These are phyloP conservation scores for Aspergillus alliaceus DNA, from an alignment of 2,329 filamentous ascomycete species.

Conservation along the genomic window DNA sequence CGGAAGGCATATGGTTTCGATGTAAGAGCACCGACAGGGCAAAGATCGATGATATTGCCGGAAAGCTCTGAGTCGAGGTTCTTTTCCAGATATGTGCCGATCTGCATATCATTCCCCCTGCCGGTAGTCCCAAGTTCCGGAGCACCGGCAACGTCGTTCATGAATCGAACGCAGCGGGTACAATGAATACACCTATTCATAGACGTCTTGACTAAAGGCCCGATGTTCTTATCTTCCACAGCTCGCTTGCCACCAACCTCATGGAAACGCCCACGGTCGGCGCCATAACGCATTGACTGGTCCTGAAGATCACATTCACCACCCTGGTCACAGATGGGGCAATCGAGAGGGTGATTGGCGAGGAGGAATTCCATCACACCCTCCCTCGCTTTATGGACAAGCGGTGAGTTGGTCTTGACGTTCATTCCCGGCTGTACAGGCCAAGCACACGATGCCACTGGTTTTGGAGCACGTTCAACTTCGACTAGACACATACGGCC, in stretches of 20 bases:
- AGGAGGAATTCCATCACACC: constrained; percentile 99
- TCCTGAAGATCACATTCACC: constrained; percentile 99
- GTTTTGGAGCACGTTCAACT: constrained; percentile 94
- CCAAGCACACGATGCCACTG: constrained; percentile 97
- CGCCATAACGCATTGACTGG: constrained; percentile 98
- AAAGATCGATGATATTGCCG: constrained; percentile 96
- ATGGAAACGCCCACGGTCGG: constrained; percentile 94
- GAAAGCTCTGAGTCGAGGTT: constrained; percentile 94
- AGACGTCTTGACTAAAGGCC: constrained; percentile 95
- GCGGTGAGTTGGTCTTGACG: constrained; percentile 94
- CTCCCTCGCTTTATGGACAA: constrained; percentile 96
- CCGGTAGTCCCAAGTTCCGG: constrained; percentile 92
- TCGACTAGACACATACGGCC: constrained; percentile 97
- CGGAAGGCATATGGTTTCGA: constrained; percentile 98
- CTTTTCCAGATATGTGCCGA: constrained; percentile 94
- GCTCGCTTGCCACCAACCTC: constrained; percentile 94
- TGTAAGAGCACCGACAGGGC: constrained; percentile 92
- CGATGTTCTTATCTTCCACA: constrained; percentile 99
- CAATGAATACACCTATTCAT: constrained; percentile 99
- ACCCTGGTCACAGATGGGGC: constrained; percentile 97
- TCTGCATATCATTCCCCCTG: constrained; percentile 95
- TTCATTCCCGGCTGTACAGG: constrained; percentile 98
- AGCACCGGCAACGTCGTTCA: constrained; percentile 94
- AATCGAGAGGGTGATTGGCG: constrained; percentile 94
- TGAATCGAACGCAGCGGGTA: constrained; percentile 95